Base-by-base conservation (phyloP, 164 flowering plant genomes). In the Brasenia schreberi region DNA sequence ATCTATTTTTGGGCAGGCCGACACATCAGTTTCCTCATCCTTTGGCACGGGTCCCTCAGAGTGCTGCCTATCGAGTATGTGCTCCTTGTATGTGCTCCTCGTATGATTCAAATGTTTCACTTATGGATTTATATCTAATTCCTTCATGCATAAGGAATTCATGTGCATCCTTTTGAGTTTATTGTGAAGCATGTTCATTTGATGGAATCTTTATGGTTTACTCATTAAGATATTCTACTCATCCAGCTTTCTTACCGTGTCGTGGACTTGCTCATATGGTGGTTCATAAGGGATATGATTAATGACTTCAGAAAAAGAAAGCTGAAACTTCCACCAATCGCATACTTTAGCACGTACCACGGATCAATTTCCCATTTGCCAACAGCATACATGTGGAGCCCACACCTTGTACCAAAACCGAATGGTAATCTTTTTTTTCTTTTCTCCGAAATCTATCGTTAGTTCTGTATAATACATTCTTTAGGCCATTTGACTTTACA, bases 321-420 rank as follows among this genome's bases (percentile, higher is more conserved):
- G 82, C 75, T 94, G 81, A 90, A 87, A 65, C 95, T 94, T 77
- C 67, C 87, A 66, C 95, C 97, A 33, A 87, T 94, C 70, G 96
- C 97, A 72, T 94, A 94, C 75, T 87, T 94, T 71, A 91, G 93
- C 74, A 82, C 78, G 66, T 94, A 90, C 79, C 80, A 75, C 73
- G 96, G 91, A 62, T 94, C 98, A 62, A 83, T 89, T 68, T 83
- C 95, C 77, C 90, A 90, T 79, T 76, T 91, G 62, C 98, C 98
- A 62, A 89, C 88, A 2, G 97, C 90, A 66, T 94, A 91, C 70
- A 81, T 94, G 95, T 94, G 98, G 98, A 94, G 98, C 75, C 83
- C 96, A 16, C 89, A 83, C 80, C 75, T 94, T 71, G 96, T 94
- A 68, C 85, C 96, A 27, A 94, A 91, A 74, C 98, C 98, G 67